These are phyloP conservation scores for Priceomyces castillae DNA, from an alignment of 805 yeast genomes.

Conservation along the genomic window DNA sequence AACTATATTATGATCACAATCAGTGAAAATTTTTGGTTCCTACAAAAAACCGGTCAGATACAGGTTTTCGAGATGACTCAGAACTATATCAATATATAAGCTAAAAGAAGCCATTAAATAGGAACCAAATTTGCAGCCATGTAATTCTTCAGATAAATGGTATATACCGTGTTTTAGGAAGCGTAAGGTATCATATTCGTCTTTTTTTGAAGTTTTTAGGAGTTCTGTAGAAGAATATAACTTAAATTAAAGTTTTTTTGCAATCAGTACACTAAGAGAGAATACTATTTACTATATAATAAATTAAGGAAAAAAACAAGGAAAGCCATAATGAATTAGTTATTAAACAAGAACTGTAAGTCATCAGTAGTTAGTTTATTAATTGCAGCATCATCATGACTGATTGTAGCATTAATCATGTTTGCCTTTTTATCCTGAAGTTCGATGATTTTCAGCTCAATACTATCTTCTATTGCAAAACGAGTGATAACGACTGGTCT, in stretches of 20 bases:
- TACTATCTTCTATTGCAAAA: slow-evolving; percentile 93
- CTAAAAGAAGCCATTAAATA: too few relatives aligned
- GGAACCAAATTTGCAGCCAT: too few relatives aligned
- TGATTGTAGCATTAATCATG: slow-evolving; percentile 96
- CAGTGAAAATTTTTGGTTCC: slow-evolving; percentile 2
- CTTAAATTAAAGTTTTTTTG: too few relatives aligned
- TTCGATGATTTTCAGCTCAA: slow-evolving; percentile 93
- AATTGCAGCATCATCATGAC: slow-evolving; percentile 88
- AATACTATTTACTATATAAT: too few relatives aligned
- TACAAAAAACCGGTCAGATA: slow-evolving; percentile 2
- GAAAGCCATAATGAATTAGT: too few relatives aligned
- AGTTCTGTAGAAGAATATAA: too few relatives aligned
- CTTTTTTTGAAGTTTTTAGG: too few relatives aligned
- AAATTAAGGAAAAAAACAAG: too few relatives aligned
- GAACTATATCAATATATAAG: not conserved
- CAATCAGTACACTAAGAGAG: too few relatives aligned
- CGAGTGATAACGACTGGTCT: slow-evolving; percentile 92
- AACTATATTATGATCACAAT: not conserved
- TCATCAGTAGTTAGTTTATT: slow-evolving; percentile 89
- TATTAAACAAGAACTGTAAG: slow-evolving; percentile 88
- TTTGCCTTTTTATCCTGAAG: slow-evolving; percentile 96
- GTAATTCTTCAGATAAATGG: too few relatives aligned
- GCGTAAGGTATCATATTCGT: too few relatives aligned
- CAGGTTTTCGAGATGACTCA: slow-evolving; percentile 2
- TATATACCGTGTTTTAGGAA: too few relatives aligned